A percentile compares a stretch with the other conserved stretches of the same genome.
phyloP scores from a whole-genome alignment of 2,329 filamentous ascomycete species.

The Bipolaris victoriae region DNA sequence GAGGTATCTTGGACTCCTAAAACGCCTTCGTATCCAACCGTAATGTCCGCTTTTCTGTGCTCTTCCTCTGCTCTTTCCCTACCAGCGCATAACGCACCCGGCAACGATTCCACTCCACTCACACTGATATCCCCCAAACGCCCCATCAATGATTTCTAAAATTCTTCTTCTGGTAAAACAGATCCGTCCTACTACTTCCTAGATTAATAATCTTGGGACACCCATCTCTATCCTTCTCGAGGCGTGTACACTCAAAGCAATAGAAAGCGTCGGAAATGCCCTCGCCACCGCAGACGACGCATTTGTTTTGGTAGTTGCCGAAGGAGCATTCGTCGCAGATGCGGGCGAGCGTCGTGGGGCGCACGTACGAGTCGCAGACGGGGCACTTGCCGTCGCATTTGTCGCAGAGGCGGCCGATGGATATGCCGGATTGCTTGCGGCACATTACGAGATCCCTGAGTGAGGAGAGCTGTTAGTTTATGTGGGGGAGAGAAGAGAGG shows the following conservation, averaged over 20 bases:
- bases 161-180: conserved; percentile 79
- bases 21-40: background rate
- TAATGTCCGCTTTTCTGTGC: background rate
- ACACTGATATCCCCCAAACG: background rate
- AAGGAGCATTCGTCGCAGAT: conserved; percentile 99
- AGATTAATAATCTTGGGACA: conserved; percentile 99
- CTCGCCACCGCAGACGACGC: conserved; percentile 96
- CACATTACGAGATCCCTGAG: conserved; percentile 96
- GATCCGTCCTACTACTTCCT: conserved; percentile 91
- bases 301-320: conserved; percentile 99
- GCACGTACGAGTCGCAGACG: conserved; percentile 98
- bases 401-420: conserved; percentile 98
- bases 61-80: background rate
- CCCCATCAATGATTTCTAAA: conserved; percentile 62
- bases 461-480: conserved; percentile 12
- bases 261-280: conserved; percentile 99
- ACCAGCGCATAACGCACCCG: background rate
- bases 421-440: conserved; percentile 96
- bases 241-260: conserved; percentile 96
- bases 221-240: conserved; percentile 96
- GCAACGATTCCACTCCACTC: background rate
- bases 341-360: conserved; percentile 92
- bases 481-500: background rate
- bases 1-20: conserved; percentile 4
- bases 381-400: conserved; percentile 99